A percentile compares a stretch with the other conserved stretches of the same genome.
Conservation (phyloP, 1,284 basidiomycete species). For the Rhizopogon hawkerae region DNA sequence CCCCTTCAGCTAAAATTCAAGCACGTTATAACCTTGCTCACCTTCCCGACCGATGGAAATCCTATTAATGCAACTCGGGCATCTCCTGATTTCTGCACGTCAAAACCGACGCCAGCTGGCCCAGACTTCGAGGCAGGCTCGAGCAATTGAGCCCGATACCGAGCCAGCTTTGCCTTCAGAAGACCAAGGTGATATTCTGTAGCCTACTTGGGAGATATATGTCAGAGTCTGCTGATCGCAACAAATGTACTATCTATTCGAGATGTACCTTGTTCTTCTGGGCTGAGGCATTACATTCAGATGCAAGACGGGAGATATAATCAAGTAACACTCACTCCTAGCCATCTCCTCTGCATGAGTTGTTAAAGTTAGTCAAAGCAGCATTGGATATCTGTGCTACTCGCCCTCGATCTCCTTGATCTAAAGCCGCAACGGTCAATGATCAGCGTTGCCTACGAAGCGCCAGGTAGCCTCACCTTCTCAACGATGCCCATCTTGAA, state of each 20-base stretch:
- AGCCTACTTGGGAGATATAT: conserved; percentile 46
- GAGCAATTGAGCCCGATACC: conserved; percentile 83
- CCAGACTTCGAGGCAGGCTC: conserved; percentile 80
- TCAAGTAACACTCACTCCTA: conserved; percentile 58
- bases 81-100: conserved; percentile 92
- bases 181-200: conserved; percentile 88
- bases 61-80: conserved; percentile 91
- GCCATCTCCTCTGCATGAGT: conserved; percentile 80
- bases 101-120: conserved; percentile 81
- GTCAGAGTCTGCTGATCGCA: conserved; percentile 7
- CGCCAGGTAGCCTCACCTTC: conserved; percentile 46
- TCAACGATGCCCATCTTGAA: conserved; percentile 78
- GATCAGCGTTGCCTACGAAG: not conserved
- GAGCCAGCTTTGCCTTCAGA: conserved; percentile 85
- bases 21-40: conserved; percentile 17
- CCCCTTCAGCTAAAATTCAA: conserved; percentile 3
- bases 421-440: conserved; percentile 30
- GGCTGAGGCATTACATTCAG: conserved; percentile 37
- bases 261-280: conserved; percentile 79
- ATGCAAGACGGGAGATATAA: conserved; percentile 1
- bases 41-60: conserved; percentile 92
- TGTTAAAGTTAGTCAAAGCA: conserved; percentile 7
- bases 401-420: conserved; percentile 91
- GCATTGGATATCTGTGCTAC: conserved; percentile 5
- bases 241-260: not conserved